Conservation (phyloP, 805 yeast species). For the Suhomyces sp. region DNA sequence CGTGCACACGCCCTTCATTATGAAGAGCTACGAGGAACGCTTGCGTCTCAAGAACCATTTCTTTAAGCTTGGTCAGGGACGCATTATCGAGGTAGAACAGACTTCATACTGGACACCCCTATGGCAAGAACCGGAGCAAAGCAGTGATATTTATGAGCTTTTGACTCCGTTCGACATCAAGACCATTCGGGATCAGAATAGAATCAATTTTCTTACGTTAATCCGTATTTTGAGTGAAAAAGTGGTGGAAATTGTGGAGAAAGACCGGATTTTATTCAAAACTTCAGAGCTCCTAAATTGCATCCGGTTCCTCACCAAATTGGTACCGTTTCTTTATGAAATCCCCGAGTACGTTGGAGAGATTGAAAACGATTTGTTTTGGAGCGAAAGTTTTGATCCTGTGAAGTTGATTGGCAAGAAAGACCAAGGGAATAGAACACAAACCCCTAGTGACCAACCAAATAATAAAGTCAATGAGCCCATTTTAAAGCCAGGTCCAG, state of each 20-base stretch:
- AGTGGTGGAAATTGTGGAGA: constrained; percentile 21
- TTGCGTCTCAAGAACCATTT: constrained; percentile 60
- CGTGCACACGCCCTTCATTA: constrained; percentile 21
- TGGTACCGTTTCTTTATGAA: constrained; percentile 71
- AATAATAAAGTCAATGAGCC: not conserved
- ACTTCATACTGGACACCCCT: constrained; percentile 30
- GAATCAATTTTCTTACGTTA: constrained; percentile 55
- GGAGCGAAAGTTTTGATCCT: constrained; percentile 47
- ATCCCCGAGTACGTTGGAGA: constrained; percentile 23
- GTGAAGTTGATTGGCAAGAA: constrained; percentile 3
- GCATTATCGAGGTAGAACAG: constrained; percentile 28
- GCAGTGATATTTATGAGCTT: constrained; percentile 57
- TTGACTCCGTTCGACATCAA: constrained; percentile 60
- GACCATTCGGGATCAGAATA: constrained; percentile 56
- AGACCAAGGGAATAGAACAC: too few relatives aligned
- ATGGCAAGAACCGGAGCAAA: constrained; percentile 43
- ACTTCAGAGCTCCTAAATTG: constrained; percentile 51
- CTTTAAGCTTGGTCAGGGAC: constrained; percentile 52
- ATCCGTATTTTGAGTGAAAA: constrained; percentile 28
- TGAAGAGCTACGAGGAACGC: constrained; percentile 78
- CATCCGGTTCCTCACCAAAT: constrained; percentile 59
- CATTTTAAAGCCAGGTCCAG: not conserved
- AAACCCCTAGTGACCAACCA: not conserved
- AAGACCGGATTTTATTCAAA: constrained; percentile 7
- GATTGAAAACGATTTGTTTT: constrained; percentile 29